Evolutionary conservation across 441 rosid genomes (phyloP).

Genomic region (Oxalis stricta): DNA sequence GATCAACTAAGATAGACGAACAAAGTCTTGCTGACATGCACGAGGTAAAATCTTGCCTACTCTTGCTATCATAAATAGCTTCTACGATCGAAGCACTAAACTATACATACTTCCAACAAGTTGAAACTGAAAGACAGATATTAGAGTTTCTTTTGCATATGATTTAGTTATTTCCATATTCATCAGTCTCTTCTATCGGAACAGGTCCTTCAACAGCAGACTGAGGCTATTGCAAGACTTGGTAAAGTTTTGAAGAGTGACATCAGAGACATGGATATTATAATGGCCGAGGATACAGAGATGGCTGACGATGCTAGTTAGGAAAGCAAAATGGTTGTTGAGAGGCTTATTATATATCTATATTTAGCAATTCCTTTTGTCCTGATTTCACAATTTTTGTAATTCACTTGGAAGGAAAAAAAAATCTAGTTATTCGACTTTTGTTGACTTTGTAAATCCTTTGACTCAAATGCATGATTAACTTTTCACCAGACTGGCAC

Average conservation of each 20-base stretch:
- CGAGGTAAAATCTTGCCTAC: slow-evolving; percentile 35
- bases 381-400: too few relatives aligned
- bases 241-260: slow-evolving; percentile 77
- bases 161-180: not conserved
- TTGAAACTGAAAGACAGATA: too few relatives aligned
- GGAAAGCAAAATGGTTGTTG: not conserved
- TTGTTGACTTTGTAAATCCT: too few relatives aligned
- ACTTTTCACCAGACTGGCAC: too few relatives aligned
- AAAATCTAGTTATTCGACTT: too few relatives aligned
- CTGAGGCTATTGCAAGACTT: slow-evolving; percentile 79
- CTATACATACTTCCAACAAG: too few relatives aligned
- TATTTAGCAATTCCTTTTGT: too few relatives aligned
- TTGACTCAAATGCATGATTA: too few relatives aligned
- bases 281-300: slow-evolving; percentile 66
- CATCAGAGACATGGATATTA: slow-evolving; percentile 69
- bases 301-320: slow-evolving; percentile 32
- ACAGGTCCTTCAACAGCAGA: slow-evolving; percentile 87
- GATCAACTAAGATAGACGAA: slow-evolving; percentile 90
- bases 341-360: too few relatives aligned
- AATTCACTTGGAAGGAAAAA: too few relatives aligned
- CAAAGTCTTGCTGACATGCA: slow-evolving; percentile 97
- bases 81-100: too few relatives aligned
- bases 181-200: not conserved
- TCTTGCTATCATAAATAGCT: not conserved
- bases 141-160: not conserved